Percentiles rank a stretch among this genome's conserved stretches.
phyloP scores from a whole-genome alignment of 2,329 filamentous ascomycete genomes.

The Leptographium lundbergii region DNA sequence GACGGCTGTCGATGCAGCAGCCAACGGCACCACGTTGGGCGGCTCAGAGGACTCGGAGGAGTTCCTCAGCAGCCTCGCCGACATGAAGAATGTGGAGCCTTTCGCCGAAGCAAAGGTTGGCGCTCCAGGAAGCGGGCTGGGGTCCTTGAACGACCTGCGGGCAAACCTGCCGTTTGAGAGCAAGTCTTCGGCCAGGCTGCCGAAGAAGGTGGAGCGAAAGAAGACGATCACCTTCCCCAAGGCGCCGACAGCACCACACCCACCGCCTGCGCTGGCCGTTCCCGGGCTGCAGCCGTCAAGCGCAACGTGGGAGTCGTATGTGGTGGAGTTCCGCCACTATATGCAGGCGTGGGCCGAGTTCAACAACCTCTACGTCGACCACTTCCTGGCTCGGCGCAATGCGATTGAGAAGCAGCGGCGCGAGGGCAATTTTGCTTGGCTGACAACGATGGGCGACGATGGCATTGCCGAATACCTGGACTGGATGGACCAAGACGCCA shows the following conservation, averaged over 20 bases:
- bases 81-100: conserved; percentile 43
- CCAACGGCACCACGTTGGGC: conserved; percentile 15
- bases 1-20: conserved; percentile 1
- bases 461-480: conserved; percentile 46
- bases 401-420: conserved; percentile 25
- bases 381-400: conserved; percentile 40
- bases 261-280: conserved; percentile 29
- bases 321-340: conserved; percentile 40
- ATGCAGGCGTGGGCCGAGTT: conserved; percentile 37
- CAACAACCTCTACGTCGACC: conserved; percentile 39
- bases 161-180: conserved; percentile 45
- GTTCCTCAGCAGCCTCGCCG: conserved; percentile 39
- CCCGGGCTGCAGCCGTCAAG: conserved; percentile 29
- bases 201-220: conserved; percentile 14
- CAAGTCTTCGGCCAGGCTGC: conserved; percentile 20
- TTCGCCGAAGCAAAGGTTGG: conserved; percentile 28
- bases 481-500: conserved; percentile 51
- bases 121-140: conserved; percentile 26
- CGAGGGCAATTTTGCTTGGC: conserved; percentile 30
- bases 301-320: conserved; percentile 36
- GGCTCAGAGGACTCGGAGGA: conserved; percentile 46
- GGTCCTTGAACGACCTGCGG: conserved; percentile 42
- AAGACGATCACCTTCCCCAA: conserved; percentile 31
- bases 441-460: conserved; percentile 26
- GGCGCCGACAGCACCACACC: conserved; percentile 35